These are phyloP conservation scores for Flagelloscypha sp. DNA, from an alignment of 768 basidiomycete species.

Conservation along the genomic window DNA sequence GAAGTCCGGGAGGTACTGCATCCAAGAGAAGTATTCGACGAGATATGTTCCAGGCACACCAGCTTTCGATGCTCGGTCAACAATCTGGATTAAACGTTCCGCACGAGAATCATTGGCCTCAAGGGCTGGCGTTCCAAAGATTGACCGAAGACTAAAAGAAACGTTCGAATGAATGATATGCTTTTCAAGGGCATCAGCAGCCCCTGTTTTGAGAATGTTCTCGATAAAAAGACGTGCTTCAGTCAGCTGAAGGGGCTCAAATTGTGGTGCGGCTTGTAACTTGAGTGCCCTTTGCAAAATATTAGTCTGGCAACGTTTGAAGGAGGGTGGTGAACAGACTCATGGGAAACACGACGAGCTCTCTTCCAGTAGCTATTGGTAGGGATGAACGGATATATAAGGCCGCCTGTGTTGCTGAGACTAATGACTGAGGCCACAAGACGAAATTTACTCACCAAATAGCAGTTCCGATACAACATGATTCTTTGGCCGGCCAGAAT, in stretches of 20 bases:
- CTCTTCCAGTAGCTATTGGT: constrained; percentile 11
- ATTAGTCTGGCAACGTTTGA: not conserved
- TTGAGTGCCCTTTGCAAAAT: constrained; percentile 8
- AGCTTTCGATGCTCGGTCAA: constrained; percentile 16
- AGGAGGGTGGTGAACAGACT: too few species aligned
- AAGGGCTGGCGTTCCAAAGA: constrained; percentile 13
- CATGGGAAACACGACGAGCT: constrained; percentile 10
- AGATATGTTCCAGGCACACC: constrained; percentile 21
- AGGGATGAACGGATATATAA: constrained; percentile 12
- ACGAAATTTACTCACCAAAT: too few species aligned
- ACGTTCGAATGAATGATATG: constrained; percentile 6
- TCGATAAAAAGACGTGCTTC: constrained; percentile 8
- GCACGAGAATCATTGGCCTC: too few species aligned
- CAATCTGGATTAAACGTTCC: too few species aligned
- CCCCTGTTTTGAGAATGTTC: constrained; percentile 3
- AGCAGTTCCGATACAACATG: constrained; percentile 20
- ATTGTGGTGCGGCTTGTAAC: constrained; percentile 6
- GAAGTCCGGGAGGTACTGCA: constrained; percentile 15
- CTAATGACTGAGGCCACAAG: too few species aligned
- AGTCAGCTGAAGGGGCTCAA: constrained; percentile 8
- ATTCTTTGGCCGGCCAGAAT: constrained; percentile 17
- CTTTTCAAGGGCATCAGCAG: constrained; percentile 5
- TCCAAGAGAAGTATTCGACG: constrained; percentile 21
- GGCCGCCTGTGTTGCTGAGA: constrained; percentile 12
- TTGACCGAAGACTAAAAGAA: constrained; percentile 9